Evolutionary conservation across 306 rosid genomes (phyloP), one percentile per base, ranked within the genome.

Genomic region (Dalbergia cochinchinensis): DNA sequence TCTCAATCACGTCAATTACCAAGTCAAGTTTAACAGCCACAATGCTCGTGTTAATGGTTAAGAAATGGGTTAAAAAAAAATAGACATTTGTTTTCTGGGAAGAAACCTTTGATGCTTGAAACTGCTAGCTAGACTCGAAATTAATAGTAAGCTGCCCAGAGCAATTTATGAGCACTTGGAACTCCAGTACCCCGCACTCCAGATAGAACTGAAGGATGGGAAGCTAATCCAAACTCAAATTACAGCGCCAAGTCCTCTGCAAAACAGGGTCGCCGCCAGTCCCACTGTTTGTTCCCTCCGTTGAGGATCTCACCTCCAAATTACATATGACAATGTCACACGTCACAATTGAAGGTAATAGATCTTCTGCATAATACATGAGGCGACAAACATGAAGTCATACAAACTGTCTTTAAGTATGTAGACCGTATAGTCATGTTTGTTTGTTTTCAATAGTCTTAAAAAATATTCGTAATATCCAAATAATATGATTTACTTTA

Each of bases 151-250:
- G 62, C 62, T 50, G 63, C 15, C 35, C 5, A 19, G 37, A 72
- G 53, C 65, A 6, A 58, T 59, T 73, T 13, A 61, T 26, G 70
- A 44, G 60, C 60, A 41, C 70, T 15, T 15, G 26, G 79, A 74
- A 37, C 41, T 37, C 7, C 41, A 37, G 31, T 26, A 39, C 19
- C 41, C 42, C 57, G 13, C 19, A 55, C 57, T 34, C 18, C 12
- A n/a, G 11, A 11, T n/a, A 53, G 67, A 66, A 39, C 55, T 54
- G 37, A 74, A 60, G 42, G 20, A 35, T 42, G 60, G 57, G 8
- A 39, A 54, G n/a, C 13, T 6, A 41, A 33, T 1, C 31, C 45
- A 53, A 71, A 31, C 51, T 34, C 34, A 26, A 53, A 35, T 26
- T 26, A 54, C 63, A 71, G 7, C 48, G 10, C 54, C 6, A 47